These are phyloP conservation scores for Colletotrichum sansevieriae DNA, from an alignment of 2,329 filamentous ascomycete species.

Conservation along the genomic window DNA sequence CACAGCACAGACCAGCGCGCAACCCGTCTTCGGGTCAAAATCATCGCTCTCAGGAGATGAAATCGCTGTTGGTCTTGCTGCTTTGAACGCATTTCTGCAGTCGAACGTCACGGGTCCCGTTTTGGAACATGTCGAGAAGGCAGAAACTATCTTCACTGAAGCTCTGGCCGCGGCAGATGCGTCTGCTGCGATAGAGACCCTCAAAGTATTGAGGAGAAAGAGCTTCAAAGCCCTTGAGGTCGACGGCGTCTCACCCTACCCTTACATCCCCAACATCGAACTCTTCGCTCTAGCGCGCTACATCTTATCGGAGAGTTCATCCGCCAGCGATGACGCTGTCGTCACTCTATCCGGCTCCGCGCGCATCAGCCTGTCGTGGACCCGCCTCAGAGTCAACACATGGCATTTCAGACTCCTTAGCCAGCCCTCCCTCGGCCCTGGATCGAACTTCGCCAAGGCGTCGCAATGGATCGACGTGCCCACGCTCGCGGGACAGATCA, in stretches of 20 bases:
- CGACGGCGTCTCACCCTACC: conserved; percentile 90
- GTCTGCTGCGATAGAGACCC: conserved; percentile 39
- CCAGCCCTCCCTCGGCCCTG: conserved; percentile 66
- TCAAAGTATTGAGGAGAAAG: conserved; percentile 59
- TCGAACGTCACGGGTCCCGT: conserved; percentile 90
- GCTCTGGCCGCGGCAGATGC: conserved; percentile 43
- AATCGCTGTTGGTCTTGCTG: conserved; percentile 73
- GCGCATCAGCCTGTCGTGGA: conserved; percentile 65
- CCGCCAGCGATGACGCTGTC: conserved; percentile 42
- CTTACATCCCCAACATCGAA: conserved; percentile 85
- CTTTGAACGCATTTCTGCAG: conserved; percentile 85
- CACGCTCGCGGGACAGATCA: conserved; percentile 64
- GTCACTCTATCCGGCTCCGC: conserved; percentile 55
- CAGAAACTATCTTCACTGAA: conserved; percentile 57
- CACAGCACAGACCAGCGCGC: conserved; percentile 15
- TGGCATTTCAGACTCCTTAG: conserved; percentile 74
- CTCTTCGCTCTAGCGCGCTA: conserved; percentile 80
- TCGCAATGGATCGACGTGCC: conserved; percentile 72
- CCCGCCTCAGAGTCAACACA: conserved; percentile 78
- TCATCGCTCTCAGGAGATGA: conserved; percentile 26
- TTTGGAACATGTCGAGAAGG: conserved; percentile 56
- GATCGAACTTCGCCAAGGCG: conserved; percentile 67
- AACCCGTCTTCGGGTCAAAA: not conserved
- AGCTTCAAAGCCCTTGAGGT: conserved; percentile 69
- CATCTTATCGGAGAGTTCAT: conserved; percentile 54